Conservation (phyloP, 805 yeast genomes). For the Ogataea philodendri region DNA sequence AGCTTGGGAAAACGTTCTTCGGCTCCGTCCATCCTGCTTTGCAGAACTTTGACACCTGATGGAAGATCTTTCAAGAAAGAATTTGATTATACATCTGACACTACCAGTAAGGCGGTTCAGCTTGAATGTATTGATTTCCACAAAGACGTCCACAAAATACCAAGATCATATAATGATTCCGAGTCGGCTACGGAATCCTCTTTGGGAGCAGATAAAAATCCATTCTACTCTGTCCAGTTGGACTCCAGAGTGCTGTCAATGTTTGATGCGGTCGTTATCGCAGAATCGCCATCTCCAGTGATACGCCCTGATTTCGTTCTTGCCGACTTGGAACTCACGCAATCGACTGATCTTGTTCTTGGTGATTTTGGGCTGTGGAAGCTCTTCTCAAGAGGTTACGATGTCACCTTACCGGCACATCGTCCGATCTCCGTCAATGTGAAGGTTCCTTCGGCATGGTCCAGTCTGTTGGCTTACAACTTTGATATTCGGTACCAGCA, state of each 20-base stretch:
- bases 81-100: constrained; percentile 39
- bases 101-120: constrained; percentile 37
- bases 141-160: constrained; percentile 41
- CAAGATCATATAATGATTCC: constrained; percentile 44
- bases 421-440: constrained; percentile 47
- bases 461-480: constrained; percentile 56
- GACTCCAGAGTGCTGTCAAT: constrained; percentile 37
- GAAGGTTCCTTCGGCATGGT: constrained; percentile 56
- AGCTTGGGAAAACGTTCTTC: constrained; percentile 21
- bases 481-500: constrained; percentile 32
- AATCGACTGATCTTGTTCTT: constrained; percentile 24
- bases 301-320: constrained; percentile 34
- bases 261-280: constrained; percentile 52
- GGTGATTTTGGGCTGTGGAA: constrained; percentile 37
- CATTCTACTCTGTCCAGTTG: constrained; percentile 49
- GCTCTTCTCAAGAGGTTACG: constrained; percentile 39
- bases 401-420: constrained; percentile 41
- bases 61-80: constrained; percentile 21
- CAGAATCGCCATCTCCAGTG: constrained; percentile 31
- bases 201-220: constrained; percentile 44
- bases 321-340: constrained; percentile 36
- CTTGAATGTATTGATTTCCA: constrained; percentile 48
- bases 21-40: constrained; percentile 31
- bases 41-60: constrained; percentile 26
- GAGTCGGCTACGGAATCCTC: constrained; percentile 51